phyloP scores from a whole-genome alignment of 306 rosid species.

The Lupinus albus region DNA sequence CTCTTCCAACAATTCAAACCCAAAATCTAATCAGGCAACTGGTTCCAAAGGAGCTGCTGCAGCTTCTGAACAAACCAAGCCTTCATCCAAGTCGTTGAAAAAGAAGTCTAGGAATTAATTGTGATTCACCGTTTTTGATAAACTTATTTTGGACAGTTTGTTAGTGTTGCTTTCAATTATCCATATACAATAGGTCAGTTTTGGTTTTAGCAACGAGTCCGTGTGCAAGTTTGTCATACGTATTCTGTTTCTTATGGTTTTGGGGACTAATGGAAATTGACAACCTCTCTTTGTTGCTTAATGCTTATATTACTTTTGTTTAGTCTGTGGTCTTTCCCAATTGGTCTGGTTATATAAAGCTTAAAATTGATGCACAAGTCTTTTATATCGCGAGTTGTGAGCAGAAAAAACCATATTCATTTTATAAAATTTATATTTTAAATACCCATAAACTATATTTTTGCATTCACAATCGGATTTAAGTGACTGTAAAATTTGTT shows the following conservation, averaged over 20 bases:
- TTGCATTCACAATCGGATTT: no score
- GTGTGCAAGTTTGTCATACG: slow-evolving; percentile 9
- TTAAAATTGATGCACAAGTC: neutral
- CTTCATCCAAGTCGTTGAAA: slow-evolving; percentile 75
- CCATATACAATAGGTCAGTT: slow-evolving; percentile 28
- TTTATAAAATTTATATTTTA: no score
- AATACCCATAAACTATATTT: no score
- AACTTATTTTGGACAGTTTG: slow-evolving; percentile 32
- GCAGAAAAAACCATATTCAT: neutral
- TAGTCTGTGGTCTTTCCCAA: neutral
- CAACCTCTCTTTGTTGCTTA: neutral
- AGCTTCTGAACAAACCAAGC: slow-evolving; percentile 55
- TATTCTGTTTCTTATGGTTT: neutral
- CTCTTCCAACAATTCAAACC: slow-evolving; percentile 56
- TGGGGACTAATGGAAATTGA: neutral
- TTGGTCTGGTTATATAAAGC: neutral
- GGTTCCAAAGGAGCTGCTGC: slow-evolving; percentile 65
- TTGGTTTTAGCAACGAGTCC: slow-evolving; percentile 36
- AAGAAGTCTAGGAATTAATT: slow-evolving; percentile 85
- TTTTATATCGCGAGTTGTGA: neutral
- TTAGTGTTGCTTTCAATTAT: slow-evolving; percentile 33
- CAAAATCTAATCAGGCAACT: slow-evolving; percentile 66
- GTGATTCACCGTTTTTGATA: slow-evolving; percentile 21
- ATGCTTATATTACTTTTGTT: slow-evolving; percentile 5
- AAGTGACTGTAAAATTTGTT: no score